phyloP scores from a whole-genome alignment of 169 alveolate genomes.

The Plasmodium malariae region DNA sequence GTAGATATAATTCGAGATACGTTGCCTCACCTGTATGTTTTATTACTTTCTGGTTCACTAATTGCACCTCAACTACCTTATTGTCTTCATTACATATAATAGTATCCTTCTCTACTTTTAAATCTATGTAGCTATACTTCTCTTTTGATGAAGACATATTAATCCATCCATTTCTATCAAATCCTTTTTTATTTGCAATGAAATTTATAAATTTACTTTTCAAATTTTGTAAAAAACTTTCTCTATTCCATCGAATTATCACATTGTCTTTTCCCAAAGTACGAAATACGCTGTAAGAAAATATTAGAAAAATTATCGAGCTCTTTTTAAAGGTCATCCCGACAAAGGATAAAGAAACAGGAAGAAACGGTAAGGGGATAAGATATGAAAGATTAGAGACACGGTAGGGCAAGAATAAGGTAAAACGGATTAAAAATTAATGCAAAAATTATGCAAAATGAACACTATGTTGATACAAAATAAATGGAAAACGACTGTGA shows the following conservation, averaged over 20 bases:
- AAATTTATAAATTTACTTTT: slow-evolving; percentile 24
- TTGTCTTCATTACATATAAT: slow-evolving; percentile 23
- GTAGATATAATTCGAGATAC: slow-evolving; percentile 10
- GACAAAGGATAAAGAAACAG: not conserved
- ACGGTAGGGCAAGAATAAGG: too few relatives aligned
- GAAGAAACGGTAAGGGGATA: too few relatives aligned
- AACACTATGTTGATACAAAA: too few relatives aligned
- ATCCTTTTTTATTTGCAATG: slow-evolving; percentile 37
- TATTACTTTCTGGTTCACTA: slow-evolving; percentile 11
- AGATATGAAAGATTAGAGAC: too few relatives aligned
- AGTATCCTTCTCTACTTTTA: slow-evolving; percentile 1
- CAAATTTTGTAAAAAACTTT: not conserved
- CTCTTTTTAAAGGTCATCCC: not conserved
- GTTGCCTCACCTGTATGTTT: slow-evolving; percentile 16
- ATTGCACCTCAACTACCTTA: slow-evolving; percentile 15
- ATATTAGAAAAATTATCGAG: not conserved
- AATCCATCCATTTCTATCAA: slow-evolving; percentile 54
- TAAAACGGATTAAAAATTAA: too few relatives aligned
- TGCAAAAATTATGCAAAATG: too few relatives aligned
- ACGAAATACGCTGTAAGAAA: not conserved
- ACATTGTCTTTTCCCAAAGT: not conserved
- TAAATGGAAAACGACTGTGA: too few relatives aligned
- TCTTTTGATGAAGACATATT: slow-evolving; percentile 8
- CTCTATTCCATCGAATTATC: not conserved
- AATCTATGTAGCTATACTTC: not conserved